Base-by-base conservation (phyloP, 768 basidiomycete species). In the Dacryopinax spathularia region DNA sequence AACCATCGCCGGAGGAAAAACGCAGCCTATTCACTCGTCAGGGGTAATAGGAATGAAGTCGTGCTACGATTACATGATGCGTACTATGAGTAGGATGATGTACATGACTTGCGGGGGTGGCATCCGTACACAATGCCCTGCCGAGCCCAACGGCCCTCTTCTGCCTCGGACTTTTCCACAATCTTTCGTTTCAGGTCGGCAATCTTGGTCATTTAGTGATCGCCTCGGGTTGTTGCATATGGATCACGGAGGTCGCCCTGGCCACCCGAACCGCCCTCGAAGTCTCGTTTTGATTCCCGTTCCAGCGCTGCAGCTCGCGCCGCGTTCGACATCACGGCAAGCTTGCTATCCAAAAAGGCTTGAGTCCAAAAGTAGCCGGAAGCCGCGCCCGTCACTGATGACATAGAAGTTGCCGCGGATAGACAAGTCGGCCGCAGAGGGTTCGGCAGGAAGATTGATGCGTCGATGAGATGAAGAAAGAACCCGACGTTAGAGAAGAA, bases 181-280 rank as follows among this genome's bases (percentile, higher is more conserved):
- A 29, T 56, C 48, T 56, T 20, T 10, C 25, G 20, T 31, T 56
- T 56, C 25, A 56, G 12, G 29, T 27, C n/a, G n/a, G n/a, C n/a
- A n/a, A 31, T 56, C 48, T 56, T 29, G 48, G 2, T 29, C 25
- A 31, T 29, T 29, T 56, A 56, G 48, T 56, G 48, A 56, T 56
- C 48, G 48, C 48, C 48, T 56, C 48, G 48, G 25, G 48, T 56
- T 31, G 48, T 56, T 29, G 48, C 48, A 31, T 56, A 56, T 56
- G 5, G 48, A 56, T 56, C 48, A 29, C 48, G 48, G 5, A 56
- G 48, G 22, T 29, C 48, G 15, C 31, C 48, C 20, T 56, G 48
- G 31, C 48, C 48, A 56, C 48, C 48, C 25, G 29, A 27, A 27
- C 48, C 48, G 20, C 48, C 48, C 48, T 56, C 48, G 48, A 56